Conservation (phyloP, 108 stramenopile genomes). For the Parmales sp. region DNA sequence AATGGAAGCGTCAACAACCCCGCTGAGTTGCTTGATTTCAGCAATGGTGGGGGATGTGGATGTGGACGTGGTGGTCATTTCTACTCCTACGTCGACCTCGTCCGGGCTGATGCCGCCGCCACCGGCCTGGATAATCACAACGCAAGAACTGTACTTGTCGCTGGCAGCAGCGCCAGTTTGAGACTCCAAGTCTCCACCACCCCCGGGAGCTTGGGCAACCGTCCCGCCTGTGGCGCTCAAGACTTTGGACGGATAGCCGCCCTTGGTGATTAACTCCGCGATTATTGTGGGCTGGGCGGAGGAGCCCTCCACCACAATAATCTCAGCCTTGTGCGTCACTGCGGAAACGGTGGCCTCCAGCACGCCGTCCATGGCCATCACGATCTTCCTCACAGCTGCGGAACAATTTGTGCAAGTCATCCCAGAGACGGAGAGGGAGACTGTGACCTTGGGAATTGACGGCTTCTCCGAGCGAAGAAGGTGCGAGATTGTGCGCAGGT, state of each 20-base stretch:
- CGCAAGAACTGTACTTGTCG: neutral
- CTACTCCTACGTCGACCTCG: no score
- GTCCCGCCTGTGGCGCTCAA: constrained; percentile 6
- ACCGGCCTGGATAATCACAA: no score
- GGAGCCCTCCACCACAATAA: neutral
- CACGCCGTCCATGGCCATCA: constrained; percentile 12
- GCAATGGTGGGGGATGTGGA: no score
- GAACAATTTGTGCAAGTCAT: constrained; percentile 47
- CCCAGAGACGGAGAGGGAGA: constrained; percentile 28
- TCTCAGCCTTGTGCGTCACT: neutral
- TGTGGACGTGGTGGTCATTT: no score
- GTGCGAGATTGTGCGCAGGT: no score
- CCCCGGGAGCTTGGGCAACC: neutral
- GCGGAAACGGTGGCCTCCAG: neutral
- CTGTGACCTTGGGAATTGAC: neutral
- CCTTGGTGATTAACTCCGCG: constrained; percentile 25
- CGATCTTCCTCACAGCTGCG: constrained; percentile 23
- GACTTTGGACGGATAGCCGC: constrained; percentile 12
- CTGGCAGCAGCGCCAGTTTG: neutral
- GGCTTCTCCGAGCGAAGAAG: no score
- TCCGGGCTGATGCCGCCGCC: no score
- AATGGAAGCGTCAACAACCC: no score
- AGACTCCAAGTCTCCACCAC: neutral
- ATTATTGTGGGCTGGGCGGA: neutral
- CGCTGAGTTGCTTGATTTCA: no score